Evolutionary conservation across 1,284 basidiomycete species (phyloP).

Genomic region (Takashimella koratensis): DNA sequence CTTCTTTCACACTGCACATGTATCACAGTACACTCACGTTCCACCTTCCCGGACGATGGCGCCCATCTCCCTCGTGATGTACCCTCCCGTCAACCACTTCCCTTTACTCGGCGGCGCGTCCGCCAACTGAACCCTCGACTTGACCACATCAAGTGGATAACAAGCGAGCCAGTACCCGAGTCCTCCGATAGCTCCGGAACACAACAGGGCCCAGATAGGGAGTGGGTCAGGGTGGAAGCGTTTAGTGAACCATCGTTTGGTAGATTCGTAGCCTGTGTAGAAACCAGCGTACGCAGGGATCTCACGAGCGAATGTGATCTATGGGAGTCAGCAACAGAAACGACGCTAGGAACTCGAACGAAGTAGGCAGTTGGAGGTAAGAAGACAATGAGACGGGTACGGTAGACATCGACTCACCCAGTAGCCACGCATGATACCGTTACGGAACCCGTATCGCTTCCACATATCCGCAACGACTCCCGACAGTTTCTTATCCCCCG

Average conservation of each 20-base stretch:
- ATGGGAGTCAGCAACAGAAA: neutral
- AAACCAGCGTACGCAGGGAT: slow-evolving; percentile 93
- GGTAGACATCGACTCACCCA: slow-evolving; percentile 80
- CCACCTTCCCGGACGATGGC: slow-evolving; percentile 71
- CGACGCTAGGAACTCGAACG: slow-evolving; percentile 3
- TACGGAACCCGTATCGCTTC: slow-evolving; percentile 72
- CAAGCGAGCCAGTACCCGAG: slow-evolving; percentile 91
- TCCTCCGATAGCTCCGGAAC: slow-evolving; percentile 83
- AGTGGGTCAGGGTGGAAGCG: slow-evolving; percentile 52
- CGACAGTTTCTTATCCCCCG: slow-evolving; percentile 70
- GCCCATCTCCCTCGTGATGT: slow-evolving; percentile 69
- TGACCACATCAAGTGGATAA: slow-evolving; percentile 89
- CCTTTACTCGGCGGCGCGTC: slow-evolving; percentile 68
- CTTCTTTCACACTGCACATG: neutral
- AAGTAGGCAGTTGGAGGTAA: neutral
- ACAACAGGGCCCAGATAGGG: slow-evolving; percentile 83
- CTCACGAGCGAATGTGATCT: slow-evolving; percentile 89
- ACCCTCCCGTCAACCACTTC: slow-evolving; percentile 57
- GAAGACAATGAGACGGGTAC: neutral
- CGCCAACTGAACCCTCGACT: slow-evolving; percentile 82
- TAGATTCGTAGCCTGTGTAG: slow-evolving; percentile 72
- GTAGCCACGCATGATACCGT: slow-evolving; percentile 92
- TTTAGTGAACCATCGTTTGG: slow-evolving; percentile 66
- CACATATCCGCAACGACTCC: slow-evolving; percentile 76
- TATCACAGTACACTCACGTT: slow-evolving; percentile 55